A percentile compares a stretch with the other conserved stretches of the same genome.
Evolutionary conservation across 2,329 filamentous ascomycete species (phyloP).

Genomic region (Alternaria sp.): DNA sequence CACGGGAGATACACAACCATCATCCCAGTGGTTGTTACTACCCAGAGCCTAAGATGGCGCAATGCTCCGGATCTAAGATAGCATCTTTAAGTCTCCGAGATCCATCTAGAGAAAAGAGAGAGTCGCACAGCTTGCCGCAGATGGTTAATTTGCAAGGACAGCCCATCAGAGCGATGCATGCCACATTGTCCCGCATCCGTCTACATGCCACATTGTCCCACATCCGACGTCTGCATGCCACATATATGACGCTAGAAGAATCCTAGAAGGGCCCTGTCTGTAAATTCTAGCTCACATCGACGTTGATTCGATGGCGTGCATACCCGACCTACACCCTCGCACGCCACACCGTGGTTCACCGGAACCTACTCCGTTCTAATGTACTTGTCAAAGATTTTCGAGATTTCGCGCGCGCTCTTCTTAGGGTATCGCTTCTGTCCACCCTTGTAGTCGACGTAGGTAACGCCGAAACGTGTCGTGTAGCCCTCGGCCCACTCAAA

Average conservation of each 20-base stretch:
- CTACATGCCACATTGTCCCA: slow-evolving; percentile 5
- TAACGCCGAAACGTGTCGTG: slow-evolving; percentile 84
- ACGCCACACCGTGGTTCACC: slow-evolving; percentile 27
- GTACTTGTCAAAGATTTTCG: slow-evolving; percentile 74
- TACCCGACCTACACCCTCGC: slow-evolving; percentile 16
- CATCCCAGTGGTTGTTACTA: slow-evolving; percentile 10
- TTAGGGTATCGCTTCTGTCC: slow-evolving; percentile 83
- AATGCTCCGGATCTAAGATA: slow-evolving; percentile 23
- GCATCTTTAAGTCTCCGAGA: slow-evolving; percentile 3
- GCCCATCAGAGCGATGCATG: slow-evolving; percentile 1
- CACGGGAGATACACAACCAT: slow-evolving; percentile 9
- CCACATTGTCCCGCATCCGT: slow-evolving; percentile 8
- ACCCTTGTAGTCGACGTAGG: slow-evolving; percentile 82
- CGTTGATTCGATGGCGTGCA: slow-evolving; percentile 14
- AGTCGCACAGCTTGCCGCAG: slow-evolving; percentile 11
- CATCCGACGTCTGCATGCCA: slow-evolving; percentile 5
- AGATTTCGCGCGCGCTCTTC: slow-evolving; percentile 79
- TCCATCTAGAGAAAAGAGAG: slow-evolving; percentile 3
- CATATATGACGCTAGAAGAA: slow-evolving; percentile 31
- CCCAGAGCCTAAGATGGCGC: slow-evolving; percentile 19
- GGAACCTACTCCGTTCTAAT: slow-evolving; percentile 66
- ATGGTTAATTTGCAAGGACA: not conserved
- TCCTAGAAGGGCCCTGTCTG: slow-evolving; percentile 26
- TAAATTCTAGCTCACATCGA: slow-evolving; percentile 5
- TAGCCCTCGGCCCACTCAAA: slow-evolving; percentile 95